Conservation (phyloP, 2,329 filamentous ascomycete genomes). For the Fonsecaea pedrosoi region DNA sequence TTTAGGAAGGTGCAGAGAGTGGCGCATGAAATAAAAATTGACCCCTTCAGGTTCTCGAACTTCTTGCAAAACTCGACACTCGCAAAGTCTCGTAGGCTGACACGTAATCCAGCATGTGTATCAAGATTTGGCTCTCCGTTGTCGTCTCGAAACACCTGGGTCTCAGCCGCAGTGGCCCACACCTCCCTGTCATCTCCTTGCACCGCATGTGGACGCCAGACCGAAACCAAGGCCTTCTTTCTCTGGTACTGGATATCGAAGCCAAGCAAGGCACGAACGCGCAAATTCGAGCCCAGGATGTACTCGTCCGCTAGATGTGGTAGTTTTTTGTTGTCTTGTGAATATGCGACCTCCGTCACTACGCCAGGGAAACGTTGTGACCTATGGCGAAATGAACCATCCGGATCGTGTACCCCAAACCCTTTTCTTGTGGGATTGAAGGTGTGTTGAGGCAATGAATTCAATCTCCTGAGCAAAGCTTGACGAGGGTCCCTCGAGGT, state of each 20-base stretch:
- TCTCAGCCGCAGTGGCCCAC: not conserved
- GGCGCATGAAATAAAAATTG: slow-evolving; percentile 4
- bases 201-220: too few species aligned
- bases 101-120: slow-evolving; percentile 1
- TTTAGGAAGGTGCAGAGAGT: slow-evolving; percentile 9
- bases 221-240: too few species aligned
- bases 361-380: not conserved
- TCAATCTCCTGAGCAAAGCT: not conserved
- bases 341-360: slow-evolving; percentile 10
- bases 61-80: slow-evolving; percentile 5
- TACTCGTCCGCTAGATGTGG: not conserved
- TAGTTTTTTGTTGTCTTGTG: not conserved
- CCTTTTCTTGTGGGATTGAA: not conserved
- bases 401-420: slow-evolving; percentile 5
- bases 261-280: not conserved
- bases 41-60: not conserved
- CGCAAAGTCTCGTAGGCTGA: slow-evolving; percentile 2
- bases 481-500: not conserved
- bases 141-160: slow-evolving; percentile 6
- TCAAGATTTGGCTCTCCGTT: slow-evolving; percentile 10
- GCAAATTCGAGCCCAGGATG: not conserved
- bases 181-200: not conserved
- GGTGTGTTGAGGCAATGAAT: not conserved
- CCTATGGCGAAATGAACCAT: slow-evolving; percentile 1
- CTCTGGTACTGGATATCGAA: not conserved